Evolutionary conservation across 441 rosid genomes (phyloP), one percentile per base, ranked within the genome.

Genomic region (Macaranga tanarius): DNA sequence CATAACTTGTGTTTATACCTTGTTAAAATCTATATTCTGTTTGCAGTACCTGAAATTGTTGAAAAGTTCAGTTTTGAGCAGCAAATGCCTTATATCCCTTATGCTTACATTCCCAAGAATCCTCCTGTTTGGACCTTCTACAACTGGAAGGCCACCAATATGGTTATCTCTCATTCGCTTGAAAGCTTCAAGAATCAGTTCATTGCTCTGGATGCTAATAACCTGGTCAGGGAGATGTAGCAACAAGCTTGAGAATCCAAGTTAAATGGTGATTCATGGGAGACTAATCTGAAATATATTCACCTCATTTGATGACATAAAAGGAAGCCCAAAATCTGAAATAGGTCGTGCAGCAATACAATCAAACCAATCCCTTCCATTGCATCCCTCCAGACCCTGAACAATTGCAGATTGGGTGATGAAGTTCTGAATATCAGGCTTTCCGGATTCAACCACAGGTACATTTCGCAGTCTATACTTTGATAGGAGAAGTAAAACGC

Each of bases 321-420:
- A 89, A 67, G 96, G 98, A 58, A 94, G 90, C 69, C 98, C 98
- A 3, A 90, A 78, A 80, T 92, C 91, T 44, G 90, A 76, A 61
- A 94, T 86, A 26, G 89, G 84, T 9, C 71, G 78, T 55, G 87
- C 71, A 0, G 96, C 80, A 48, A 92, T 89, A 70, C 83, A 80
- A 76, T 94, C 97, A 28, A 94, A 94, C 97, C 97, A 94, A 79
- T 90, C 97, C 84, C 95, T 88, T 17, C 98, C 97, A 75, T 76
- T 84, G 82, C 96, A 92, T 19, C 87, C 84, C 76, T 94, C 90
- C 12, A 90, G 93, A 68, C 95, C 98, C 28, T 82, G 88, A 79
- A 94, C 82, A 62, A 92, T 76, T 6, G 97, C 96, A 72, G 96
- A 81, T 73, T 94, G 98, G 76, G 97, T 92, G 70, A 92, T 87